Percentiles rank a stretch among this genome's conserved stretches.
Evolutionary conservation across 2,329 filamentous ascomycete species (phyloP).

Genomic region (Trichoderma sp.): DNA sequence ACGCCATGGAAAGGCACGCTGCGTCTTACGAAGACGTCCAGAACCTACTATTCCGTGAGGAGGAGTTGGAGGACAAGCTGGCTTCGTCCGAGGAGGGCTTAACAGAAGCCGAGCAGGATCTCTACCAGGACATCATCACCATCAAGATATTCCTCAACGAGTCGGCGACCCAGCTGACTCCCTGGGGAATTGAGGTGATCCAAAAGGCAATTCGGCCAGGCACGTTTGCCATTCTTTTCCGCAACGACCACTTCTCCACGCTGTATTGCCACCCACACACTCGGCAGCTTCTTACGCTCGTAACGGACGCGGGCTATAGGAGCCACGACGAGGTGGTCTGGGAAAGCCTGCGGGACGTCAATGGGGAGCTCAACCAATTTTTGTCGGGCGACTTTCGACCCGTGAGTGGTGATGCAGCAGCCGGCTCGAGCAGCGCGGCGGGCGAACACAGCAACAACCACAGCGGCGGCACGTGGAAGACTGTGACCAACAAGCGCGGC

Average conservation of each 20-base stretch:
- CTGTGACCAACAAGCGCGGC: conserved; percentile 47
- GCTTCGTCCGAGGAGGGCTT: conserved; percentile 52
- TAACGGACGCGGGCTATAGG: conserved; percentile 91
- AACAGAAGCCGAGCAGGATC: conserved; percentile 70
- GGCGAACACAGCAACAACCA: conserved; percentile 31
- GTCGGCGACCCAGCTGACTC: conserved; percentile 85
- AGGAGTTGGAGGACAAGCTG: conserved; percentile 83
- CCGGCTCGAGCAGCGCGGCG: conserved; percentile 30
- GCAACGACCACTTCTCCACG: conserved; percentile 96
- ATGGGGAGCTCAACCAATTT: conserved; percentile 78
- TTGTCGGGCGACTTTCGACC: conserved; percentile 87
- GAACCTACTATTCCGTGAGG: conserved; percentile 82
- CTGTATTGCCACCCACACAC: conserved; percentile 85
- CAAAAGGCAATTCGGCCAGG: conserved; percentile 71
- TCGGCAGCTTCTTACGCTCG: conserved; percentile 74
- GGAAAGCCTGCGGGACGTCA: conserved; percentile 90
- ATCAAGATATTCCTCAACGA: conserved; percentile 81
- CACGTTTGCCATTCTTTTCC: conserved; percentile 85
- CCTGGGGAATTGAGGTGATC: conserved; percentile 76
- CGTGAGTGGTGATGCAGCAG: conserved; percentile 60
- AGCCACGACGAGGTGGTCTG: conserved; percentile 90
- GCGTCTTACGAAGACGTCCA: conserved; percentile 90
- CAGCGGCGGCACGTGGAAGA: conserved; percentile 56
- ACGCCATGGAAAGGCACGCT: conserved; percentile 72
- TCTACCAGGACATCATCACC: conserved; percentile 78